These are phyloP conservation scores for Cornus controversa DNA, from an alignment of 148 eudicot species.

Conservation along the genomic window DNA sequence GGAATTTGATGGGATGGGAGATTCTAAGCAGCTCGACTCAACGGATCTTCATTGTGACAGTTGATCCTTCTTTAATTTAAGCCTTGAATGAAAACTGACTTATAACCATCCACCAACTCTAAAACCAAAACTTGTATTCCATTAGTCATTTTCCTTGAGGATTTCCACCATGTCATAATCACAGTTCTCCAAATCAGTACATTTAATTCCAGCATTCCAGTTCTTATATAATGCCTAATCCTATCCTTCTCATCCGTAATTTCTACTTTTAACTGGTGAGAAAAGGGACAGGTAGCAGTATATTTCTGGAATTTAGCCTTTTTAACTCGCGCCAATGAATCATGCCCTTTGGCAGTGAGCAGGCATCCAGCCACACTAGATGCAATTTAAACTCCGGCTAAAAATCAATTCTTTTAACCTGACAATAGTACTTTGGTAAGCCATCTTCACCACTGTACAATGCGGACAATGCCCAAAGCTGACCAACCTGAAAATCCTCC, in stretches of 20 bases:
- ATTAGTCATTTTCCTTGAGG: slow-evolving; percentile 20
- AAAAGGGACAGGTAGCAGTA: slow-evolving; percentile 31
- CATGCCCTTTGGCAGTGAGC: slow-evolving; percentile 9
- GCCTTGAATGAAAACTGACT: slow-evolving; percentile 58
- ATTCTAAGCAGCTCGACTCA: slow-evolving; percentile 37
- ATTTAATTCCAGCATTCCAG: slow-evolving; percentile 42
- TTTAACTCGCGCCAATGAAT: slow-evolving; percentile 27
- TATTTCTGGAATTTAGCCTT: slow-evolving; percentile 14
- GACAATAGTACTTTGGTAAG: slow-evolving; percentile 58
- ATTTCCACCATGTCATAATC: slow-evolving; percentile 58
- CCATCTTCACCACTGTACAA: slow-evolving; percentile 63
- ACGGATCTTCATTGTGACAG: slow-evolving; percentile 26
- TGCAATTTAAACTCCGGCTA: slow-evolving; percentile 33
- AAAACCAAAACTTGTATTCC: slow-evolving; percentile 26
- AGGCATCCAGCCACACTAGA: slow-evolving; percentile 40
- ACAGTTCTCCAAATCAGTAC: slow-evolving; percentile 38
- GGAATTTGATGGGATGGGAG: slow-evolving; percentile 75
- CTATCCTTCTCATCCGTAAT: slow-evolving; percentile 33
- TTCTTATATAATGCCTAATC: slow-evolving; percentile 65
- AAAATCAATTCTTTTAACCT: slow-evolving; percentile 29
- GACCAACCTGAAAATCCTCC: slow-evolving; percentile 49
- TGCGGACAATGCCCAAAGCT: slow-evolving; percentile 69
- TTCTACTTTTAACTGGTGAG: slow-evolving; percentile 40
- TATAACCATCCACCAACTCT: slow-evolving; percentile 41
- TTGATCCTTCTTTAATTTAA: slow-evolving; percentile 17